These are phyloP conservation scores for Torulaspora maleeae DNA, from an alignment of 805 yeast genomes.

Conservation along the genomic window DNA sequence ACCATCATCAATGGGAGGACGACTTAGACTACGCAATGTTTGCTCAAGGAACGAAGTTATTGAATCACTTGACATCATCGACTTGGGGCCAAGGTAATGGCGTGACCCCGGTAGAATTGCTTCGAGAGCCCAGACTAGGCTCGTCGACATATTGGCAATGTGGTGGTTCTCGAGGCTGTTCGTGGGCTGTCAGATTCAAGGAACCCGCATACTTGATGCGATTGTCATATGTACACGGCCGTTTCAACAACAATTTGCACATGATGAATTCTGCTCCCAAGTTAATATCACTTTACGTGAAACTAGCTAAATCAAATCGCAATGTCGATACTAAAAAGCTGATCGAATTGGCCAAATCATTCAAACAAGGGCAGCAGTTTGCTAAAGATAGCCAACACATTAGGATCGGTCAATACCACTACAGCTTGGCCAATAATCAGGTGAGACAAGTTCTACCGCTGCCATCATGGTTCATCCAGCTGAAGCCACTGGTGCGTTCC, in stretches of 20 bases:
- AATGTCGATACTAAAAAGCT: slow-evolving; percentile 11
- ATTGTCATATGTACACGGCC: slow-evolving; percentile 36
- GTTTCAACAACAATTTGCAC: slow-evolving; percentile 37
- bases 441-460: slow-evolving; percentile 31
- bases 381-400: slow-evolving; percentile 23
- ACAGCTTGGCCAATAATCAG: slow-evolving; percentile 23
- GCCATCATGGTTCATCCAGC: slow-evolving; percentile 32
- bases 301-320: slow-evolving; percentile 13
- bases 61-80: slow-evolving; percentile 36
- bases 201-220: slow-evolving; percentile 39
- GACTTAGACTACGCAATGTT: slow-evolving; percentile 36
- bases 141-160: slow-evolving; percentile 36
- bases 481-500: slow-evolving; percentile 33
- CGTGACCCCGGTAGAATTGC: slow-evolving; percentile 26
- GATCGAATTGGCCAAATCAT: slow-evolving; percentile 15
- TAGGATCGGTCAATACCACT: slow-evolving; percentile 30
- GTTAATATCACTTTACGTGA: slow-evolving; percentile 32
- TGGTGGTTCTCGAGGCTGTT: slow-evolving; percentile 25
- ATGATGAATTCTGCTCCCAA: slow-evolving; percentile 41
- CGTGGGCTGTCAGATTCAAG: slow-evolving; percentile 37
- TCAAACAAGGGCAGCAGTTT: slow-evolving; percentile 18
- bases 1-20: slow-evolving; percentile 34
- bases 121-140: slow-evolving; percentile 20
- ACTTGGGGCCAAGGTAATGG: slow-evolving; percentile 31
- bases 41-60: slow-evolving; percentile 37